Evolutionary conservation across 2,329 filamentous ascomycete genomes (phyloP).

Genomic region (Trichothecium roseum): DNA sequence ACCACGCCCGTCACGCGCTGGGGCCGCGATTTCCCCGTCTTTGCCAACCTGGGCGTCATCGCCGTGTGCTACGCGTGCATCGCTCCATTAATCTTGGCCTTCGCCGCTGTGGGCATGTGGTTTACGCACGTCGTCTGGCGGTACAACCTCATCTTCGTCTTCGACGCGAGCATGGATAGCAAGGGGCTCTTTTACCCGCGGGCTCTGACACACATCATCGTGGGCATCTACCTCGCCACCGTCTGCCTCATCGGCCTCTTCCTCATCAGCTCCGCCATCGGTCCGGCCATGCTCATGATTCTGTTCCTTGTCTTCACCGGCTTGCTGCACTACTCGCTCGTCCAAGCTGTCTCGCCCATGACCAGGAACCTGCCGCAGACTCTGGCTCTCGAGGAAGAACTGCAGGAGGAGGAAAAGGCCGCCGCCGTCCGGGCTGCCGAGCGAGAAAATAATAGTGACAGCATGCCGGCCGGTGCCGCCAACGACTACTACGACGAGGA

Average conservation of each 20-base stretch:
- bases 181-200: slow-evolving; percentile 80
- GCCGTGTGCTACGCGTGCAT: slow-evolving; percentile 80
- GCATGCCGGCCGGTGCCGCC: slow-evolving; percentile 14
- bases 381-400: slow-evolving; percentile 44
- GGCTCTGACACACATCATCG: slow-evolving; percentile 77
- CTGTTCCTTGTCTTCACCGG: slow-evolving; percentile 64
- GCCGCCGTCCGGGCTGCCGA: slow-evolving; percentile 23
- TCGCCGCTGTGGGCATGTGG: slow-evolving; percentile 67
- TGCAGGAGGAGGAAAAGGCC: slow-evolving; percentile 33
- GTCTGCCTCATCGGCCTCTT: slow-evolving; percentile 81
- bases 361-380: slow-evolving; percentile 71
- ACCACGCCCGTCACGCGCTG: slow-evolving; percentile 64
- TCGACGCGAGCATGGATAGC: slow-evolving; percentile 72
- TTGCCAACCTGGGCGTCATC: slow-evolving; percentile 72
- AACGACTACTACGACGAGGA: slow-evolving; percentile 24
- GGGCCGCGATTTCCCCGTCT: slow-evolving; percentile 74
- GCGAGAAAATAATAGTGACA: slow-evolving; percentile 12
- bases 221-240: slow-evolving; percentile 74
- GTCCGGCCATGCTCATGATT: slow-evolving; percentile 66
- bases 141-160: slow-evolving; percentile 85
- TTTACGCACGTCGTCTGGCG: slow-evolving; percentile 82
- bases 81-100: slow-evolving; percentile 73
- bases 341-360: slow-evolving; percentile 63
- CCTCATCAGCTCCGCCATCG: slow-evolving; percentile 54
- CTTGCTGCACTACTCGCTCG: slow-evolving; percentile 66